phyloP scores from a whole-genome alignment of 495 filamentous ascomycete genomes.

The Hypoxylon crocopeplum region DNA sequence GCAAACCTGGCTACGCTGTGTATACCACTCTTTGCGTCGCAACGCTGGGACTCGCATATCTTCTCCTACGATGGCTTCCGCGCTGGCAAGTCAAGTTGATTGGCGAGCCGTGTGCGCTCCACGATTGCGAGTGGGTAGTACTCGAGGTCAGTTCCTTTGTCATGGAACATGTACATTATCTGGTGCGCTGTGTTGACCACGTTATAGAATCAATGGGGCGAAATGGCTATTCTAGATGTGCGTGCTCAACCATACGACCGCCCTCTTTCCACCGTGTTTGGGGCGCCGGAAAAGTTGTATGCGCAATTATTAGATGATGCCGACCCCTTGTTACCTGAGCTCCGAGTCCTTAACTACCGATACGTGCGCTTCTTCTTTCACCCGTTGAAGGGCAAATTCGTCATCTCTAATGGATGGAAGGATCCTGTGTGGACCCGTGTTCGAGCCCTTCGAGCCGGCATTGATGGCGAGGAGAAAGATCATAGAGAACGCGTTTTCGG shows the following conservation, averaged over 20 bases:
- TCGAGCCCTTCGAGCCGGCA: slow-evolving; percentile 75
- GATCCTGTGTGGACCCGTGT: slow-evolving; percentile 87
- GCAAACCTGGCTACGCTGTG: slow-evolving; percentile 64
- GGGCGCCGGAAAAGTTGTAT: slow-evolving; percentile 63
- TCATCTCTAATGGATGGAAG: slow-evolving; percentile 87
- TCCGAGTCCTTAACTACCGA: slow-evolving; percentile 85
- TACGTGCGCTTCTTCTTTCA: slow-evolving; percentile 95
- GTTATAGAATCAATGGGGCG: slow-evolving; percentile 85
- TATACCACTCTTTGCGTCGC: slow-evolving; percentile 73
- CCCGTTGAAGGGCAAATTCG: slow-evolving; percentile 84
- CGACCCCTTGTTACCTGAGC: slow-evolving; percentile 75
- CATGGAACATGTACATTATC: not conserved
- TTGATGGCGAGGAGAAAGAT: slow-evolving; percentile 89
- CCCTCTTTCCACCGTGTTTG: slow-evolving; percentile 86
- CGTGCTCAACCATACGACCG: slow-evolving; percentile 74
- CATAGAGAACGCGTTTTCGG: slow-evolving; percentile 87
- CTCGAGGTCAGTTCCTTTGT: slow-evolving; percentile 65
- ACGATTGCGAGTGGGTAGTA: slow-evolving; percentile 86
- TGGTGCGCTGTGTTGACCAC: slow-evolving; percentile 31
- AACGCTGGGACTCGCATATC: slow-evolving; percentile 78
- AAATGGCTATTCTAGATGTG: slow-evolving; percentile 77
- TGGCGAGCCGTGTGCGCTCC: slow-evolving; percentile 69
- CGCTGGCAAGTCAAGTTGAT: slow-evolving; percentile 80
- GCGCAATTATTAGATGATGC: slow-evolving; percentile 73
- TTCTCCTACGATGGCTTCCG: slow-evolving; percentile 89